A percentile compares a stretch with the other conserved stretches of the same genome.
These are phyloP conservation scores for Colletotrichum viniferum DNA, from an alignment of 2,329 filamentous ascomycete species.

Conservation along the genomic window DNA sequence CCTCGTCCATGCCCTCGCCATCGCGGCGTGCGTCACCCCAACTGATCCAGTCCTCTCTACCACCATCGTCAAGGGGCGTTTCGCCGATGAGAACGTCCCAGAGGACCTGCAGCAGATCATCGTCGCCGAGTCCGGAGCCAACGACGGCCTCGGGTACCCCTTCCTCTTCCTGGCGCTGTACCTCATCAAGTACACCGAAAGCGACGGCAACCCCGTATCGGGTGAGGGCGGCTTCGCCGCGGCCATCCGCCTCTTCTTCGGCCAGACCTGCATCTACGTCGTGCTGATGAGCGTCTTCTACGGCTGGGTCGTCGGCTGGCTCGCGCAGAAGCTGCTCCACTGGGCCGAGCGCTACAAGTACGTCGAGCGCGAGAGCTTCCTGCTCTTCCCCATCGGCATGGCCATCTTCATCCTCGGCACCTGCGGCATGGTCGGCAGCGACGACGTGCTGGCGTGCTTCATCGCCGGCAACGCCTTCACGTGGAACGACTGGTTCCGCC, in stretches of 20 bases:
- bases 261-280: conserved; percentile 83
- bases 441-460: conserved; percentile 91
- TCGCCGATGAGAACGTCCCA: conserved; percentile 89
- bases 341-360: conserved; percentile 83
- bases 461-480: conserved; percentile 91
- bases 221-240: conserved; percentile 60
- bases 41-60: conserved; percentile 90
- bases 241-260: conserved; percentile 83
- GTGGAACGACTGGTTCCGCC: conserved; percentile 92
- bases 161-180: conserved; percentile 88
- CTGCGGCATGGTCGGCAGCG: conserved; percentile 83
- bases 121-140: conserved; percentile 82
- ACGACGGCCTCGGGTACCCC: conserved; percentile 88
- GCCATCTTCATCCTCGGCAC: conserved; percentile 88
- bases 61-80: conserved; percentile 90
- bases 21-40: conserved; percentile 88
- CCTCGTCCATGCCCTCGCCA: conserved; percentile 78
- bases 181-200: conserved; percentile 75
- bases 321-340: conserved; percentile 81
- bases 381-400: conserved; percentile 84
- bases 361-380: conserved; percentile 85
- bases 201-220: conserved; percentile 55
- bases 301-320: conserved; percentile 77
- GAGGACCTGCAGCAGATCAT: conserved; percentile 81
- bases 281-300: conserved; percentile 81